Conservation (phyloP, 1,139 yeast species). For the Scheffersomyces quercinus region DNA sequence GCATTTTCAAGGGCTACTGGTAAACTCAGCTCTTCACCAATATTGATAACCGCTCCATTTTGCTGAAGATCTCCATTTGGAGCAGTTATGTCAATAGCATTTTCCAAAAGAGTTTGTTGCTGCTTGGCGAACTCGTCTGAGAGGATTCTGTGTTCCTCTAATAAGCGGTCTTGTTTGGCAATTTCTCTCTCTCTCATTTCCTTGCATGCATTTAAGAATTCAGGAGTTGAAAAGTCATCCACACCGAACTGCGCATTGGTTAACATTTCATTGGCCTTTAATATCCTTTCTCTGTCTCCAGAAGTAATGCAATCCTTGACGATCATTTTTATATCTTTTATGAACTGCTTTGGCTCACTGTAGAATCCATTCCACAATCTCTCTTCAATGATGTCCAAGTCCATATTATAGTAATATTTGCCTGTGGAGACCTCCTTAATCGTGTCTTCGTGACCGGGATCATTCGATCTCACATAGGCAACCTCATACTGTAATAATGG, state of each 20-base stretch:
- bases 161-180: constrained; percentile 49
- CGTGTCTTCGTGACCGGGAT: constrained; percentile 57
- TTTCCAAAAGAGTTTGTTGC: constrained; percentile 9
- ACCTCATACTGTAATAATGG: constrained; percentile 44
- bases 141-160: constrained; percentile 36
- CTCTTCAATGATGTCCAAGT: constrained; percentile 90
- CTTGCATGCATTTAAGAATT: constrained; percentile 73
- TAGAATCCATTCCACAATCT: constrained; percentile 96
- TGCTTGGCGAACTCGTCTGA: constrained; percentile 27
- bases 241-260: constrained; percentile 95
- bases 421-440: constrained; percentile 79
- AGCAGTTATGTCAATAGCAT: neutral
- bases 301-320: constrained; percentile 71
- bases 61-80: neutral
- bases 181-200: constrained; percentile 71
- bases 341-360: constrained; percentile 87
- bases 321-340: constrained; percentile 82
- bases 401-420: constrained; percentile 78
- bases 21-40: neutral
- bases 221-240: constrained; percentile 81
- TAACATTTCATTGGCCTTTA: constrained; percentile 93
- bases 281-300: constrained; percentile 81
- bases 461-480: constrained; percentile 58
- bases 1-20: constrained; percentile 1
- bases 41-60: neutral